phyloP scores from a whole-genome alignment of 768 basidiomycete genomes.

The Serendipita sp. region DNA sequence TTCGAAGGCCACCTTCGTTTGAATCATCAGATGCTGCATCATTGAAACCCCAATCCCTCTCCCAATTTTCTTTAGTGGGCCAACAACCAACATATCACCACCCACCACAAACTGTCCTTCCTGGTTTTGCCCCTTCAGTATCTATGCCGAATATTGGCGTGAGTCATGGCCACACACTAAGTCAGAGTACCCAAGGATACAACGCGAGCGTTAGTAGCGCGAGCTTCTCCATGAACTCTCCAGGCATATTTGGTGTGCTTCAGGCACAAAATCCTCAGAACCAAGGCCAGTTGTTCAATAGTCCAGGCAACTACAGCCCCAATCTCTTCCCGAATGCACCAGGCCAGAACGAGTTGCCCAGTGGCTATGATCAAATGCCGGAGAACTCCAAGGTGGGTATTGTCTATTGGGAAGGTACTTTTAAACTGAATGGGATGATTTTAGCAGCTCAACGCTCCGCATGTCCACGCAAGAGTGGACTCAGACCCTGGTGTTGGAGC shows the following conservation, averaged over 20 bases:
- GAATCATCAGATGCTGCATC: conserved; percentile 28
- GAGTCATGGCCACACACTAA: background rate
- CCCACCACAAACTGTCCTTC: background rate
- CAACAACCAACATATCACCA: background rate
- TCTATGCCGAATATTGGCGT: background rate
- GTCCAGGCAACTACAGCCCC: background rate
- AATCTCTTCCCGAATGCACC: background rate
- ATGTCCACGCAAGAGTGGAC: background rate
- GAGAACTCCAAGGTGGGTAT: background rate
- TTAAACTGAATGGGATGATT: background rate
- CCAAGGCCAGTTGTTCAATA: background rate
- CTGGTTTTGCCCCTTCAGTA: background rate
- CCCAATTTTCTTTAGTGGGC: background rate
- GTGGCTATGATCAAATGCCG: background rate
- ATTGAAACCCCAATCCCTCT: conserved; percentile 1
- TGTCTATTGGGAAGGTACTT: background rate
- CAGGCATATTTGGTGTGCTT: background rate
- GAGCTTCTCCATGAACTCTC: background rate
- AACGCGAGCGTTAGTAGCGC: conserved; percentile 1
- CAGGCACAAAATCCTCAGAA: background rate
- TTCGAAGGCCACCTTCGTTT: conserved; percentile 56
- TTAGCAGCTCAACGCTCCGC: background rate
- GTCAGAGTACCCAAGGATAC: background rate
- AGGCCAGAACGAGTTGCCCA: background rate
- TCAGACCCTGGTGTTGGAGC: background rate